Evolutionary conservation across 208 protist genomes (phyloP), one percentile per base, ranked within the genome.

Genomic region (Trypanosoma cruzi): DNA sequence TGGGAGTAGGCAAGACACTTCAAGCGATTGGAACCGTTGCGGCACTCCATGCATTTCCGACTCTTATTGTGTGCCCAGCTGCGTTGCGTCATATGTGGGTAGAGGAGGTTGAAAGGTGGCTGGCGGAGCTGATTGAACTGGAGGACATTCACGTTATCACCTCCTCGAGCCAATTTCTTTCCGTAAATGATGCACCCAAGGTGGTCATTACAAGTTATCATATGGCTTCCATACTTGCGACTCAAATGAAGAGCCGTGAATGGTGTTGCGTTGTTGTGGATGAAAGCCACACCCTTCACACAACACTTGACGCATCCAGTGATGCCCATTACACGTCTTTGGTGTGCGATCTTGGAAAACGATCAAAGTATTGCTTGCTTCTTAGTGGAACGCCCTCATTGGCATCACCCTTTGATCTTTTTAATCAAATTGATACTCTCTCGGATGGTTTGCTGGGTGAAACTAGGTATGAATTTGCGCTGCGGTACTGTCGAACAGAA

Each of bases 1-100:
- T 95, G 90, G 90, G 90, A 22, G 85, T 93, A 37, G 90, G 90
- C 8, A 95, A 95, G 57, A 95, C 90, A 3, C 67, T 95, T 24
- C 71, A 90, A 52, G 83, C 85, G 3, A 65, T 95, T 50, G 90
- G 81, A 24, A 84, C 77, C 1, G 56, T 95, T 44, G 80, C 75
- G 18, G 77, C 78, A n/a, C 63, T 92, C 31, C 57, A 71, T 13
- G 79, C 81, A 8, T 95, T 82, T 76, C 90, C 90, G 18, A 54
- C 85, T 26, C 81, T 95, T 31, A 77, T 93, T 40, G 80, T 95
- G n/a, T 89, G 82, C 48, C 90, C 90, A 16, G 85, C 90, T 10
- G 85, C 81, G 0, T 61, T 95, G 20, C 88, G 90, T 53, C 67
- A 85, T 53, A 84, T 95, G 75, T 95, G 90, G 90, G 82, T 81